phyloP scores from a whole-genome alignment of 2,329 filamentous ascomycete species.

The Ophiostoma populinum region DNA sequence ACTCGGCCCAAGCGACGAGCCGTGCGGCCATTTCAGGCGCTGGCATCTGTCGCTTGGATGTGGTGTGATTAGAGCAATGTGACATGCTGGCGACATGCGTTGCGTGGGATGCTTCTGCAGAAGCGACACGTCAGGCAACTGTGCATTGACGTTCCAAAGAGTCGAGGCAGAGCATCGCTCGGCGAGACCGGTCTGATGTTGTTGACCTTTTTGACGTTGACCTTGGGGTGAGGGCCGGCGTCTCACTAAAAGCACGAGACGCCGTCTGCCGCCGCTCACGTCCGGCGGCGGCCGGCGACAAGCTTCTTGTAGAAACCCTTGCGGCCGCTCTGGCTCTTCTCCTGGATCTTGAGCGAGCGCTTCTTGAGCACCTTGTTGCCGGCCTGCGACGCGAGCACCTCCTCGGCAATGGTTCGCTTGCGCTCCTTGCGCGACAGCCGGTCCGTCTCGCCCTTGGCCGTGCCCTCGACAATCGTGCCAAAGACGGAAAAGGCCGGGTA shows the following conservation, averaged over 20 bases:
- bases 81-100: too few species aligned
- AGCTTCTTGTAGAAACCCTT: constrained; percentile 78
- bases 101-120: too few species aligned
- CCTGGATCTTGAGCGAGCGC: constrained; percentile 77
- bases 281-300: constrained; percentile 24
- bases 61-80: too few species aligned
- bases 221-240: too few species aligned
- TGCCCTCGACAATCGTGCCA: constrained; percentile 73
- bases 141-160: too few species aligned
- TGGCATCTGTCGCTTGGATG: too few species aligned
- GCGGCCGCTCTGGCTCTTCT: constrained; percentile 68
- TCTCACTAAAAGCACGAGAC: neutral
- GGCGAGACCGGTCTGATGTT: too few species aligned
- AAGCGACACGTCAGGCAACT: too few species aligned
- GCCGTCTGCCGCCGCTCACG: constrained; percentile 3
- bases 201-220: neutral
- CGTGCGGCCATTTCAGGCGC: too few species aligned
- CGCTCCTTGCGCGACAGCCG: constrained; percentile 75
- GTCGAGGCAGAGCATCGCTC: too few species aligned
- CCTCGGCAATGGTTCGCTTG: constrained; percentile 73
- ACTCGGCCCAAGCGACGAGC: too few species aligned
- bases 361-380: constrained; percentile 57
- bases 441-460: constrained; percentile 70
- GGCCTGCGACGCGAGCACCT: constrained; percentile 54
- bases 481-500: constrained; percentile 75